Evolutionary conservation across 345 rosid species (phyloP).

Genomic region (Psidium friedrichsthalianum): DNA sequence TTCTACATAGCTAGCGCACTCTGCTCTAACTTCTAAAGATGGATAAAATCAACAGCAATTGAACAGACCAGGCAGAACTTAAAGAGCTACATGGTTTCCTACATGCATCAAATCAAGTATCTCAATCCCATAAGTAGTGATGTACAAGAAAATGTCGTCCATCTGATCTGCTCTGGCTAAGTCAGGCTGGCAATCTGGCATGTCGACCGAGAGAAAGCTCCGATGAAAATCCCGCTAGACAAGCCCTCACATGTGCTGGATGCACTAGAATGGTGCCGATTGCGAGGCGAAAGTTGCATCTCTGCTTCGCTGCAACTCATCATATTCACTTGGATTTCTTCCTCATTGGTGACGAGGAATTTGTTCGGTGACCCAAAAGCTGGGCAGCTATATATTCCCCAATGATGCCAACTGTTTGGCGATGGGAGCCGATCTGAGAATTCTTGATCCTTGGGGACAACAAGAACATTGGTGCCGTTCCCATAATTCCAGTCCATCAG

Average conservation of each 20-base stretch:
- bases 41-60: not conserved
- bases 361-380: conserved; percentile 10
- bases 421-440: conserved; percentile 31
- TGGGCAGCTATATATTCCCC: conserved; percentile 20
- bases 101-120: conserved; percentile 17
- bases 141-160: conserved; percentile 76
- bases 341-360: not conserved
- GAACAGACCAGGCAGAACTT: not conserved
- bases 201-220: conserved; percentile 1
- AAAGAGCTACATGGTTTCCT: not conserved
- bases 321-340: conserved; percentile 3
- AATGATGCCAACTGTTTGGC: conserved; percentile 35
- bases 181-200: conserved; percentile 24
- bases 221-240: conserved; percentile 8
- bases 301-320: conserved; percentile 5
- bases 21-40: not conserved
- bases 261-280: not conserved
- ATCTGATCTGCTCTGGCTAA: conserved; percentile 38
- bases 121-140: conserved; percentile 29
- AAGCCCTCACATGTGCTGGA: conserved; percentile 6
- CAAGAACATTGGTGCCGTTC: conserved; percentile 20
- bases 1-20: not conserved
- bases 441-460: conserved; percentile 34
- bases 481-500: conserved; percentile 39
- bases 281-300: conserved; percentile 7